phyloP scores from a whole-genome alignment of 2,329 filamentous ascomycete species.

The Fusarium compactum region DNA sequence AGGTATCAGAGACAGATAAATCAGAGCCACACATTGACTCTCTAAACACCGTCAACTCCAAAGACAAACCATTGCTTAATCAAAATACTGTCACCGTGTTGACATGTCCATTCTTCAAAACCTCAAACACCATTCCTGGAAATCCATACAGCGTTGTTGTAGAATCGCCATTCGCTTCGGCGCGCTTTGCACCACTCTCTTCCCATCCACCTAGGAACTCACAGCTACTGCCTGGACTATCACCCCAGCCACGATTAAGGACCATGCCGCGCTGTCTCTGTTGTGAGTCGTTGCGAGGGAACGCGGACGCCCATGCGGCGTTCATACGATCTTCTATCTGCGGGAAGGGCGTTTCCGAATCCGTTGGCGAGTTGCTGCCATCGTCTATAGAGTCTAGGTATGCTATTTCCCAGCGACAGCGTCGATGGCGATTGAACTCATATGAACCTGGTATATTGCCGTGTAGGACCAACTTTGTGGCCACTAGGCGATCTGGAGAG shows the following conservation, averaged over 20 bases:
- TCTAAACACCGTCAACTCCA: constrained; percentile 36
- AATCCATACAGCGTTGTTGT: constrained; percentile 92
- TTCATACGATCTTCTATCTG: constrained; percentile 77
- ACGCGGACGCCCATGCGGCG: constrained; percentile 76
- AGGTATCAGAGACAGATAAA: constrained; percentile 19
- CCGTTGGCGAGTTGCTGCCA: constrained; percentile 61
- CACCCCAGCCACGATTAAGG: constrained; percentile 89
- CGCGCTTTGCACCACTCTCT: constrained; percentile 71
- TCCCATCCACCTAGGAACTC: constrained; percentile 90
- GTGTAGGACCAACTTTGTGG: constrained; percentile 92
- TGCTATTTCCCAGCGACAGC: constrained; percentile 85
- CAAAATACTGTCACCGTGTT: constrained; percentile 91
- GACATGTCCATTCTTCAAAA: constrained; percentile 90
- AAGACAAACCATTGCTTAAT: neutral
- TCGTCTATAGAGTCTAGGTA: constrained; percentile 64
- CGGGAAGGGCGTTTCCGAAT: constrained; percentile 83
- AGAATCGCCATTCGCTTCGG: constrained; percentile 67
- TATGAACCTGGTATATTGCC: constrained; percentile 96
- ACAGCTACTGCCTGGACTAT: constrained; percentile 89
- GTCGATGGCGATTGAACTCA: constrained; percentile 93
- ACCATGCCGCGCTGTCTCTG: constrained; percentile 80
- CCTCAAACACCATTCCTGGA: constrained; percentile 94
- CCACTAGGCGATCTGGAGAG: constrained; percentile 76
- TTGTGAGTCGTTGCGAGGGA: constrained; percentile 65
- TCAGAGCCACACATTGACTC: constrained; percentile 1